Percentiles rank a stretch among this genome's conserved stretches.
Evolutionary conservation across 1,284 basidiomycete genomes (phyloP).

Genomic region (Trichosporon coremiiforme): DNA sequence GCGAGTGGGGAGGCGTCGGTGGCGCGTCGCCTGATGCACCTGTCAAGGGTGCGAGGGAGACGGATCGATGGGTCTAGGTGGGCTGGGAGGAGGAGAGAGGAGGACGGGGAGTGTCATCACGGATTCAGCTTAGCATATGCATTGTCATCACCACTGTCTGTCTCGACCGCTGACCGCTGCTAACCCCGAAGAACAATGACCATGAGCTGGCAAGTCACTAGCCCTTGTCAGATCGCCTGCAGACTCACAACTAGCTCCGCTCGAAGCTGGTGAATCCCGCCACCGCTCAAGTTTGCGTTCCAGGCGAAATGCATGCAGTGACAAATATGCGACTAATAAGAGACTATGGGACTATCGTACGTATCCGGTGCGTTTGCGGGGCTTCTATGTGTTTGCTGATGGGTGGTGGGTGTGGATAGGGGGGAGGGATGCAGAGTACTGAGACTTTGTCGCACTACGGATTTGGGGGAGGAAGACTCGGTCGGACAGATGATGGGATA

Average conservation of each 20-base stretch:
- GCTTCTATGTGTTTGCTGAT: not conserved
- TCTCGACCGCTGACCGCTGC: too few species aligned
- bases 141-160: conserved; percentile 17
- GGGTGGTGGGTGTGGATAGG: not conserved
- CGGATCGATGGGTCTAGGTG: conserved; percentile 50
- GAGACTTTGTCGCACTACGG: not conserved
- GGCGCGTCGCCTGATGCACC: conserved; percentile 56
- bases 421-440: not conserved
- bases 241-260: not conserved
- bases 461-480: not conserved
- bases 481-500: not conserved
- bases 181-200: too few species aligned
- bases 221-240: not conserved
- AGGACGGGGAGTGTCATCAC: conserved; percentile 1
- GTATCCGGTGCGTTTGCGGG: not conserved
- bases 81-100: conserved; percentile 35
- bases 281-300: not conserved
- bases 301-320: conserved; percentile 17
- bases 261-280: not conserved
- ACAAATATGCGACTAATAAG: conserved; percentile 11
- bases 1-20: conserved; percentile 89
- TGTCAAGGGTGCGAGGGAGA: conserved; percentile 46
- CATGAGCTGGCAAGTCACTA: too few species aligned
- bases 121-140: conserved; percentile 2
- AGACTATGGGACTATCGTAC: conserved; percentile 13